Evolutionary conservation across 768 basidiomycete genomes (phyloP), one percentile per base, ranked within the genome.

Genomic region (Sarcodon sp.): DNA sequence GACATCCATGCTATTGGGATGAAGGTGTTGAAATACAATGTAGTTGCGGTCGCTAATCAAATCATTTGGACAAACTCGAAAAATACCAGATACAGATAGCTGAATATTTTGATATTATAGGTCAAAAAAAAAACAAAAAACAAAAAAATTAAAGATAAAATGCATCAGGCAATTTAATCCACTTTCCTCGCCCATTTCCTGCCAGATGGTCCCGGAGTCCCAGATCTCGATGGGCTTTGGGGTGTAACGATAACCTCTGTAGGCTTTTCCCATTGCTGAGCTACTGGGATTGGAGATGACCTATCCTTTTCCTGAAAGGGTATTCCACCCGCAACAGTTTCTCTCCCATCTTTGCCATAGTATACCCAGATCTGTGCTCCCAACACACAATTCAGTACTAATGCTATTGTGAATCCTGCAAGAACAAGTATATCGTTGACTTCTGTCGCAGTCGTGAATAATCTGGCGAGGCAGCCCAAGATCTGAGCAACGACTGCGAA

Each of bases 391-490:
- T 99, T 99, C 8, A 98, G 70, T 6, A 79, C 41, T 0, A 94
- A 77, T 1, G 90, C 89, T 16, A 92, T 73, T 0, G 74, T 79
- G 63, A 92, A 98, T 27, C 91, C 87, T 21, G 87, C 84, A 15
- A 79, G 68, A 53, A 98, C 77, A 53, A 96, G 70, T 7, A 61
- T 54, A 63, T 98, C 96, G 45, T 81, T 78, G 49, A 96, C 83
- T 62, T 98, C 94, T 33, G 83, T 84, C 8, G 81, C 75, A 10
- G 91, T 97, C 6, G 96, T 99, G 71, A 92, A 98, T 12, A 98
- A 69, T 41, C 96, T 73, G 0, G 94, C 96, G 35, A 90, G 68
- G 63, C 92, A 96, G 18, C 96, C 94, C 1, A 72, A 73, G 35
- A 98, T 76, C 53, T 94, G 90, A 45, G 89, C 76, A 57, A 88